These are phyloP conservation scores for Cinnamomum chago DNA, from an alignment of 164 flowering plant species.

Conservation along the genomic window DNA sequence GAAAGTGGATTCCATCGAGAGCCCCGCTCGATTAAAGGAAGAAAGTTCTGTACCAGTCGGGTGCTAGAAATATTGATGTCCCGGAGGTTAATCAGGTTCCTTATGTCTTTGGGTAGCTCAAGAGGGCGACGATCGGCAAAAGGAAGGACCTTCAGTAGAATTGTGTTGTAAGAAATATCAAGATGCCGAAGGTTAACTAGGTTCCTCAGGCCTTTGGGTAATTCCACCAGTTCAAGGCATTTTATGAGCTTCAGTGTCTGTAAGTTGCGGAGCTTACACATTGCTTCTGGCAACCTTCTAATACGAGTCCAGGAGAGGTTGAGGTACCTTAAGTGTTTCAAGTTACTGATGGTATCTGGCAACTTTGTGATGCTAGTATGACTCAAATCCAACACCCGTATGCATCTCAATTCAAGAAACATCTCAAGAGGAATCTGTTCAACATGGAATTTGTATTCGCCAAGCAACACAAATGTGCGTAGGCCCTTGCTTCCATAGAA, in stretches of 20 bases:
- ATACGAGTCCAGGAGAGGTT: slow-evolving; percentile 3
- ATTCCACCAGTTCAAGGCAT: neutral
- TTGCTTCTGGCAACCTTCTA: slow-evolving; percentile 5
- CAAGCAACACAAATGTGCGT: neutral
- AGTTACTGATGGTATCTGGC: slow-evolving; percentile 5
- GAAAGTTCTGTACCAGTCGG: neutral
- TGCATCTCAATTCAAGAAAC: neutral
- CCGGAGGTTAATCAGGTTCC: neutral
- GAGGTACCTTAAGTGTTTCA: slow-evolving; percentile 13
- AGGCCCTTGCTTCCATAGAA: neutral
- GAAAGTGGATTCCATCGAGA: neutral
- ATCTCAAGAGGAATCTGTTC: neutral
- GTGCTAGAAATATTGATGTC: neutral
- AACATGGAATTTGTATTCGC: too few relatives aligned
- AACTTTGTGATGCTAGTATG: neutral
- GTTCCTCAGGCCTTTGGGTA: slow-evolving; percentile 10
- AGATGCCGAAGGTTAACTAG: slow-evolving; percentile 11
- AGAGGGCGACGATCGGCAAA: neutral
- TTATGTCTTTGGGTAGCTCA: neutral
- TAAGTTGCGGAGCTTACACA: neutral
- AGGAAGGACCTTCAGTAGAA: neutral
- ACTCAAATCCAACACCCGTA: slow-evolving; percentile 8
- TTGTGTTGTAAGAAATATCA: neutral
- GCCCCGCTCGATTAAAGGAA: too few relatives aligned
- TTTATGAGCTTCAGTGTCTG: neutral